Base-by-base conservation (phyloP, 495 filamentous ascomycete species). In the Amniculicola lignicola region DNA sequence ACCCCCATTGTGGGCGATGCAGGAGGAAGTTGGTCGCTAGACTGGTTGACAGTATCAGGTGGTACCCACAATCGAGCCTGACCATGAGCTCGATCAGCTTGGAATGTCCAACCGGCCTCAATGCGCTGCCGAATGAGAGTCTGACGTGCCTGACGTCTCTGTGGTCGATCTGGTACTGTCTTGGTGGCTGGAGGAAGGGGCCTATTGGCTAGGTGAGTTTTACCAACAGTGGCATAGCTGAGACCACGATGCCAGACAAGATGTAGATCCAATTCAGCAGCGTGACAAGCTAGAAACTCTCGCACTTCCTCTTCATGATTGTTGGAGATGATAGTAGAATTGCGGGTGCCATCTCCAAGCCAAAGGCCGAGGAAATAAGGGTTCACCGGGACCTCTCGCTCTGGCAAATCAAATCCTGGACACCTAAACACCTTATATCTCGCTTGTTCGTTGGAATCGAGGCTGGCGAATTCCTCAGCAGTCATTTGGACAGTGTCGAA, bases 401-500 rank as follows among this genome's bases (percentile, higher is more conserved):
- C 57, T 19, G 52, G 51, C 22, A 47, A 12, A 24, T 61, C 50
- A 41, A 61, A 62, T 0, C 31, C 40, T 45, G 67, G 56, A 51
- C 40, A 64, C 41, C 46, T 68, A 55, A 71, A 68, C 3, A 63
- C 62, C 27, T 48, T 57, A 38, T 72, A 67, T 31, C 48, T 50
- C 6, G 47, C 38, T 58, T 68, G 59, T 44, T 74, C 71, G 41
- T 61, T 44, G 14, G 62, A 9, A 16, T 56, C 40, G 22, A 76
- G 67, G 22, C 66, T 59, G 41, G 72, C 72, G 43, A 74, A 76
- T 24, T 75, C 66, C 12, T 62, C 69, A 7, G 73, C 71, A 5
- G 71, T 76, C 62, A 75, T 72, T 36, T 75, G 70, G 7, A 44
- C 19, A 15, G 70, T 72, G 2, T 74, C 69, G 38, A 65, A 71